Evolutionary conservation across 129 eudicot species (phyloP).

Genomic region (Flaveria robusta): DNA sequence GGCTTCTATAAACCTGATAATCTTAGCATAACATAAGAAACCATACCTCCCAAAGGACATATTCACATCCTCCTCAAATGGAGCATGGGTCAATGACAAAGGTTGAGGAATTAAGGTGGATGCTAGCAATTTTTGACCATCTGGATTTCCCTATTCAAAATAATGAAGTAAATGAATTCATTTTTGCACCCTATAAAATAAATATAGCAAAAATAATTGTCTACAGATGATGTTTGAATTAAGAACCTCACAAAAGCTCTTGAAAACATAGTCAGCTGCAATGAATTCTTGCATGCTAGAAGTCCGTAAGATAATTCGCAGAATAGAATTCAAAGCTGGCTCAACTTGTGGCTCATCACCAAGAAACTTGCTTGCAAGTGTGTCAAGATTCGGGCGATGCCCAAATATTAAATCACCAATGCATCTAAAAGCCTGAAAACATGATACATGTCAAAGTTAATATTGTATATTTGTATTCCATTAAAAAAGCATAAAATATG

Average conservation of each 20-base stretch:
- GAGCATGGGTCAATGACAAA: slow-evolving; percentile 51
- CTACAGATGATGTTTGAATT: slow-evolving; percentile 8
- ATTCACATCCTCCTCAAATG: slow-evolving; percentile 73
- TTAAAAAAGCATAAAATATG: background rate
- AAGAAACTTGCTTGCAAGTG: slow-evolving; percentile 73
- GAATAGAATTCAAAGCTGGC: slow-evolving; percentile 75
- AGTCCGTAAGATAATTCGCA: slow-evolving; percentile 75
- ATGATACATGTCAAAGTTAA: slow-evolving; percentile 13
- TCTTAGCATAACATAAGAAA: slow-evolving; percentile 1
- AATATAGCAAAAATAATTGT: background rate
- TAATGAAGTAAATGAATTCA: slow-evolving; percentile 24
- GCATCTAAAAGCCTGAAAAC: slow-evolving; percentile 71
- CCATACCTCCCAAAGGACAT: slow-evolving; percentile 86
- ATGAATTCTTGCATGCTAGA: slow-evolving; percentile 75
- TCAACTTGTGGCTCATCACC: slow-evolving; percentile 82
- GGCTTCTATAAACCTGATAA: background rate
- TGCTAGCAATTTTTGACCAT: slow-evolving; percentile 75
- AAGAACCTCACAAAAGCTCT: slow-evolving; percentile 85
- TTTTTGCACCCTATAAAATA: background rate
- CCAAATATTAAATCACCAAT: slow-evolving; percentile 72
- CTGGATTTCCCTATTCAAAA: slow-evolving; percentile 58
- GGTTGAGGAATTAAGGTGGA: slow-evolving; percentile 89
- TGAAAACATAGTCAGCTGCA: slow-evolving; percentile 80
- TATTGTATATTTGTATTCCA: background rate
- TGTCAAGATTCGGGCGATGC: slow-evolving; percentile 62